Evolutionary conservation across 305 asterid species (phyloP).

Genomic region (Fraxinus angustifolia): DNA sequence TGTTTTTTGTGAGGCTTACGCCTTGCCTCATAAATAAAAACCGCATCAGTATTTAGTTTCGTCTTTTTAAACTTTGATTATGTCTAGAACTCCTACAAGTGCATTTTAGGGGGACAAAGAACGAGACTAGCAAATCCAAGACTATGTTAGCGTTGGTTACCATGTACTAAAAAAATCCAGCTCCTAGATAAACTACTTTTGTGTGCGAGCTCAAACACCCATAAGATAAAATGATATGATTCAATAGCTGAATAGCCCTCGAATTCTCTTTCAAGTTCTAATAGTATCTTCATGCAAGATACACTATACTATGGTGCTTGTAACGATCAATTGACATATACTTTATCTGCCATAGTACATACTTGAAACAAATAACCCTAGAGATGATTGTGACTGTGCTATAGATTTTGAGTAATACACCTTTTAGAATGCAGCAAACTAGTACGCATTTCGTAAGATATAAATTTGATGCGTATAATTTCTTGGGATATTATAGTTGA

Average conservation of each 20-base stretch:
- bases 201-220: neutral
- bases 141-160: neutral
- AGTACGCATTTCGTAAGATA: neutral
- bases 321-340: neutral
- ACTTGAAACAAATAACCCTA: neutral
- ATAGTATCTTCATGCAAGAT: neutral
- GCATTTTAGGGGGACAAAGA: neutral
- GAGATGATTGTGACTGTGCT: neutral
- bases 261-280: neutral
- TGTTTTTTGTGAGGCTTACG: too few species aligned
- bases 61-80: neutral
- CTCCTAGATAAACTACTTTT: neutral
- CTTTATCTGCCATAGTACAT: neutral
- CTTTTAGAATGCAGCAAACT: neutral
- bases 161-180: conserved; percentile 9
- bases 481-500: neutral
- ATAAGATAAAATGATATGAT: neutral
- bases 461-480: neutral
- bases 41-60: too few species aligned
- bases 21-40: too few species aligned
- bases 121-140: conserved; percentile 7
- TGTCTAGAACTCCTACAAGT: neutral
- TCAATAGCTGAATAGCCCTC: neutral
- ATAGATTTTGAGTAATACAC: neutral
- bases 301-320: conserved; percentile 6